Evolutionary conservation across 169 alveolate genomes (phyloP).

Genomic region (Cyclospora cayetanensis): DNA sequence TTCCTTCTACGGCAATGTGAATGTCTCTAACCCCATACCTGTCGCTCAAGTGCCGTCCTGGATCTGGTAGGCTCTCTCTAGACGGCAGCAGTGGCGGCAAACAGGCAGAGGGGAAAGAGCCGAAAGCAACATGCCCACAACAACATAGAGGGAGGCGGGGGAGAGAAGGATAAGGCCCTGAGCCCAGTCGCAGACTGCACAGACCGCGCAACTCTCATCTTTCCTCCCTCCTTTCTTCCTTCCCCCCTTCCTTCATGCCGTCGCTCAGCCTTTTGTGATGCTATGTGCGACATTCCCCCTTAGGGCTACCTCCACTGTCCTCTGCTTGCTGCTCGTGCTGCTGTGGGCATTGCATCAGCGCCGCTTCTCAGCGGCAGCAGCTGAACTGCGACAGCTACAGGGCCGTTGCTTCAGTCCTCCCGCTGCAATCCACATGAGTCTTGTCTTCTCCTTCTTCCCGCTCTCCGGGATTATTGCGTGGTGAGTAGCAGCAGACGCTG

Average conservation of each 20-base stretch:
- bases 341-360: constrained; percentile 53
- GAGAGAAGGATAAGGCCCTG: neutral
- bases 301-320: constrained; percentile 22
- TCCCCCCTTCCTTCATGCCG: too few species aligned
- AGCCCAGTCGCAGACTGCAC: neutral
- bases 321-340: constrained; percentile 39
- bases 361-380: constrained; percentile 32
- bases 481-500: too few species aligned
- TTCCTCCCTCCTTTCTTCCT: too few species aligned
- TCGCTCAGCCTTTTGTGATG: too few species aligned
- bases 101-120: neutral
- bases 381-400: neutral
- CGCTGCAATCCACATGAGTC: constrained; percentile 30
- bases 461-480: constrained; percentile 42
- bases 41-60: constrained; percentile 43
- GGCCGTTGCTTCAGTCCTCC: constrained; percentile 58
- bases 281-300: too few species aligned
- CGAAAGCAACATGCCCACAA: neutral
- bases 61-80: constrained; percentile 3
- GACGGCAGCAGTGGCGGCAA: neutral
- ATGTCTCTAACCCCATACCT: constrained; percentile 20
- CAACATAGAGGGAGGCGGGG: neutral
- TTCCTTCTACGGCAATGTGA: constrained; percentile 46
- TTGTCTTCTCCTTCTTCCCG: constrained; percentile 45
- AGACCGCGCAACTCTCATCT: too few species aligned